phyloP scores from a whole-genome alignment of 805 yeast species.

The Wickerhamiella sergipiensis region DNA sequence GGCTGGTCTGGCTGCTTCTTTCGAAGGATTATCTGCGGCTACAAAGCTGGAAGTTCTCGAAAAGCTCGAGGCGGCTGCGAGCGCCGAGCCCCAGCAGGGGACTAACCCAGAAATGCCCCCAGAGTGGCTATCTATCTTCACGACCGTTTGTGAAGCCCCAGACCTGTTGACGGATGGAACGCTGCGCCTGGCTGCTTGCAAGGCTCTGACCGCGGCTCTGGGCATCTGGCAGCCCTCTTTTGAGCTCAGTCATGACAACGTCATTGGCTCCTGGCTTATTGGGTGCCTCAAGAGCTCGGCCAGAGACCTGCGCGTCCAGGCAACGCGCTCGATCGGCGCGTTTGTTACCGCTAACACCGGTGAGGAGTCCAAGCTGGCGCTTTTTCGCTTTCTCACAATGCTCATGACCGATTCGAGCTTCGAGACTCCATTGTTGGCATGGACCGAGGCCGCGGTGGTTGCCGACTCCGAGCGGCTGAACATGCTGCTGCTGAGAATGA shows the following conservation, averaged over 20 bases:
- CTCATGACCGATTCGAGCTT: neutral
- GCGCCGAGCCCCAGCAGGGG: neutral
- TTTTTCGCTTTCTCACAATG: neutral
- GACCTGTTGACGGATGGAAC: neutral
- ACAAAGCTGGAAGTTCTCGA: neutral
- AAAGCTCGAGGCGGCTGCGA: neutral
- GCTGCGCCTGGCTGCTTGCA: neutral
- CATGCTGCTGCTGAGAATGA: slow-evolving; percentile 31
- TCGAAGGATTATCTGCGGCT: neutral
- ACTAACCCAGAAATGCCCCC: neutral
- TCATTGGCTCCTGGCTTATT: slow-evolving; percentile 7
- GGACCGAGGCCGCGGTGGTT: slow-evolving; percentile 47
- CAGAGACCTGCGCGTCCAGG: slow-evolving; percentile 1
- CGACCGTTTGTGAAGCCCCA: neutral
- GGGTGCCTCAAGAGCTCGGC: slow-evolving; percentile 7
- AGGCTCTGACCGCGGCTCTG: slow-evolving; percentile 17
- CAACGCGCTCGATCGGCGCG: slow-evolving; percentile 1
- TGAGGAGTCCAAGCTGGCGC: neutral
- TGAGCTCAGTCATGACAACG: slow-evolving; percentile 3
- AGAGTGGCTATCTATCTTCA: neutral
- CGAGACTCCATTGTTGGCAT: slow-evolving; percentile 28
- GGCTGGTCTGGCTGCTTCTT: neutral
- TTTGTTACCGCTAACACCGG: neutral
- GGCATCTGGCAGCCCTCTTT: slow-evolving; percentile 3
- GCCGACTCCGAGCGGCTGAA: slow-evolving; percentile 59